Base-by-base conservation (phyloP, 805 yeast genomes). In the Martiniozyma abietophila region DNA sequence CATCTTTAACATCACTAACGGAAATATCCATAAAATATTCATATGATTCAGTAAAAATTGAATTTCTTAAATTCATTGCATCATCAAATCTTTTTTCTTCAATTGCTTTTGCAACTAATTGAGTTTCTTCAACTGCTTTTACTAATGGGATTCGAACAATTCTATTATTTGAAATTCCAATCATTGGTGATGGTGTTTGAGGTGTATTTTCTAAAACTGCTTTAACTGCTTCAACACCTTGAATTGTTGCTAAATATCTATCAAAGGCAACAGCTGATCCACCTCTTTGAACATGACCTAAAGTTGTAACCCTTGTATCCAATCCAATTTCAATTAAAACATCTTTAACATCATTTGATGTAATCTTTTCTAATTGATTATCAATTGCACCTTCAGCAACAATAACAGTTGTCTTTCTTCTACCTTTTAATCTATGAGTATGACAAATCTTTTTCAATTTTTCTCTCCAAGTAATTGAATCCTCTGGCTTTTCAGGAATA, bases 221-320 rank as follows among this genome's bases (percentile, higher is more conserved):
- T 41, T 80, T 78, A 15, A 92, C 94, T 7, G 98, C 97, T 50
- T 86, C 97, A 27, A 89, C 96, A 60, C 97, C 98, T 65, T 92
- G 98, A 47, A 89, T 58, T 12, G 98, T 89, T 25, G 96, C 95
- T 48, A 92, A 62, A 53, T 80, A 60, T 54, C 98, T 74, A 58
- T 92, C 98, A 49, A 71, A 84, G 2, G 97, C 96, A 36, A 88
- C 96, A 17, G 98, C 96, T 29, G 95, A 74, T 59, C 98, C 98
- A 64, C 98, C 98, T 62, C 98, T 76, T 67, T 92, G 98, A 35
- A 92, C 96, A 58, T 92, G 98, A 36, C 98, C 98, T 48, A 92
- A 67, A 9, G 94, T 84, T 27, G 98, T 92, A 49, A 89, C 79
- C 58, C 97, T 76, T 5, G 97, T 89, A 56, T 92, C 98, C 36